These are phyloP conservation scores for Arthroderma sp. DNA, from an alignment of 2,329 filamentous ascomycete species.

Conservation along the genomic window DNA sequence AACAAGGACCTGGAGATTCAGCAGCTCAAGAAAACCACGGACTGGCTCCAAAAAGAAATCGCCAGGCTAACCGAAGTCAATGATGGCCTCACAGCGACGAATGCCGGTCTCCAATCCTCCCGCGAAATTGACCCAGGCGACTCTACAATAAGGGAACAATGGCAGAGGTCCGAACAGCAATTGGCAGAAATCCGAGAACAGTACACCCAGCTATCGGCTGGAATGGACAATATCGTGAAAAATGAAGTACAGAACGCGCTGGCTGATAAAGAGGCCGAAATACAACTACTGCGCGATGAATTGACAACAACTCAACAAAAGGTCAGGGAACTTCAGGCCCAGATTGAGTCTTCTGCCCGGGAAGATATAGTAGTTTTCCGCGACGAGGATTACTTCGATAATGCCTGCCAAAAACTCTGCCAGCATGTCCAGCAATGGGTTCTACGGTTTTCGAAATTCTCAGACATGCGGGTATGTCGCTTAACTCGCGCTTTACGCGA, in stretches of 20 bases:
- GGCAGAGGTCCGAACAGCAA: conserved; percentile 51
- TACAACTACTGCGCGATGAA: conserved; percentile 62
- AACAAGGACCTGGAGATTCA: conserved; percentile 83
- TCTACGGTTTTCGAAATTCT: conserved; percentile 93
- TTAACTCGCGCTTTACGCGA: conserved; percentile 73
- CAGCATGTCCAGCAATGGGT: conserved; percentile 97
- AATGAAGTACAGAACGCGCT: conserved; percentile 52
- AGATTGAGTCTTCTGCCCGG: conserved; percentile 44
- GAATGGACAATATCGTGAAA: conserved; percentile 49
- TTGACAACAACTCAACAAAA: conserved; percentile 57
- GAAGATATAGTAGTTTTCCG: conserved; percentile 67
- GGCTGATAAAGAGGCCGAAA: conserved; percentile 73
- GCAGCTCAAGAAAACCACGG: conserved; percentile 62
- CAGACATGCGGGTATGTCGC: conserved; percentile 77
- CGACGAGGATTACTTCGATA: conserved; percentile 92
- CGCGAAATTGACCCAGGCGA: conserved; percentile 57
- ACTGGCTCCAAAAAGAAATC: conserved; percentile 71
- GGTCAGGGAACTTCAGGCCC: conserved; percentile 45
- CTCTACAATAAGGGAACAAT: conserved; percentile 29
- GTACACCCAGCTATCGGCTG: conserved; percentile 48
- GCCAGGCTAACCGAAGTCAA: conserved; percentile 70
- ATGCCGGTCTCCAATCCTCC: conserved; percentile 60
- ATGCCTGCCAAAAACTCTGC: conserved; percentile 85
- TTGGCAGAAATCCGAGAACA: conserved; percentile 54
- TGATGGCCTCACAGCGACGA: conserved; percentile 60